A percentile compares a stretch with the other conserved stretches of the same genome.
phyloP scores from a whole-genome alignment of 345 rosid genomes.

The Moricandia moricandioides region DNA sequence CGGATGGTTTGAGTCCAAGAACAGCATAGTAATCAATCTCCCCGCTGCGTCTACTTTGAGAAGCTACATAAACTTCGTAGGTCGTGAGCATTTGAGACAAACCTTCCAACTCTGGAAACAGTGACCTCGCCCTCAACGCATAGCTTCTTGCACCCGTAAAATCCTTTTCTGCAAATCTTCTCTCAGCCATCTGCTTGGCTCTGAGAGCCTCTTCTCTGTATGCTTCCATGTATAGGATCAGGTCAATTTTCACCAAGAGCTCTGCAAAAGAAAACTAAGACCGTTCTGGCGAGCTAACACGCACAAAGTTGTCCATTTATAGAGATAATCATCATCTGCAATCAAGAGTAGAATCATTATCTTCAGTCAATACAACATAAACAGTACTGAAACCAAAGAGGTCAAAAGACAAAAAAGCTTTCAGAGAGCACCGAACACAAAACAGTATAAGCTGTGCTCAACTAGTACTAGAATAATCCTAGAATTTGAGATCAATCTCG shows the following conservation, averaged over 20 bases:
- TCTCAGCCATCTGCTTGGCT: conserved; percentile 85
- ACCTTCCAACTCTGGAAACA: conserved; percentile 83
- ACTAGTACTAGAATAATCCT: not conserved
- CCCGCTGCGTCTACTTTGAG: conserved; percentile 64
- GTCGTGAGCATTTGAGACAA: conserved; percentile 92
- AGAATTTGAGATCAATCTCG: not conserved
- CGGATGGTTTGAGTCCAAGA: conserved; percentile 91
- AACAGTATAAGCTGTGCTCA: not conserved
- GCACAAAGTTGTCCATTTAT: conserved; percentile 32
- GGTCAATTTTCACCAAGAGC: conserved; percentile 25
- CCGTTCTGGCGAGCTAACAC: conserved; percentile 33
- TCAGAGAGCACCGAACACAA: not conserved
- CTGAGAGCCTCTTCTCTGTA: conserved; percentile 74
- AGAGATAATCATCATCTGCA: conserved; percentile 16
- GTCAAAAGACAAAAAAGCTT: not conserved
- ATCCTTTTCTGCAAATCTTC: conserved; percentile 76
- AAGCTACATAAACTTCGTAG: conserved; percentile 80
- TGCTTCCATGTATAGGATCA: conserved; percentile 56
- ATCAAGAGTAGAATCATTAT: not conserved
- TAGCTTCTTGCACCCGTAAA: conserved; percentile 72
- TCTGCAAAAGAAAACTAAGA: conserved; percentile 36
- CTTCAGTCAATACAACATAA: not conserved
- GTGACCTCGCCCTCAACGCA: conserved; percentile 76
- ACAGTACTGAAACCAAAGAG: not conserved
- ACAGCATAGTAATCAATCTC: conserved; percentile 72